These are phyloP conservation scores for Massariosphaeria phaeospora DNA, from an alignment of 495 filamentous ascomycete species.

Conservation along the genomic window DNA sequence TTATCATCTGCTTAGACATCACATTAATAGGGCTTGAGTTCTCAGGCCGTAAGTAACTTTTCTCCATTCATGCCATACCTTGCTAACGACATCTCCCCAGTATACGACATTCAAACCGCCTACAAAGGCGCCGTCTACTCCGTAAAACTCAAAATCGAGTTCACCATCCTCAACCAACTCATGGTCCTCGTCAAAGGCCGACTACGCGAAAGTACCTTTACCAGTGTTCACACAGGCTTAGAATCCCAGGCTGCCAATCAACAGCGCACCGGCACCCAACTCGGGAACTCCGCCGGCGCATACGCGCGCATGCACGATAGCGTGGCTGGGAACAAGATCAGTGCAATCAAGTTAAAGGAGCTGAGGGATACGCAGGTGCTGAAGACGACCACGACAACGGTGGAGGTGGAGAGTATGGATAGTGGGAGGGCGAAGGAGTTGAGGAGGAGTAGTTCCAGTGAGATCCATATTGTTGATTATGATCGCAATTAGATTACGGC, in stretches of 20 bases:
- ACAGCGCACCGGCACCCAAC: not conserved
- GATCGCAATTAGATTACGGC: not conserved
- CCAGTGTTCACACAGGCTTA: not conserved
- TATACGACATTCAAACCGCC: conserved; percentile 14
- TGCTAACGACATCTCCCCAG: not conserved
- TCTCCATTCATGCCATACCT: not conserved
- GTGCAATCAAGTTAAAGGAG: conserved; percentile 1
- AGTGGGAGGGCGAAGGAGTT: not conserved
- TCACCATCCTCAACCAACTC: conserved; percentile 26
- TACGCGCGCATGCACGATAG: conserved; percentile 9
- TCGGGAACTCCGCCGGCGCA: conserved; percentile 9
- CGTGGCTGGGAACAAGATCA: not conserved
- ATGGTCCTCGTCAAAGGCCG: conserved; percentile 11
- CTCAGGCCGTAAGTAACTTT: not conserved
- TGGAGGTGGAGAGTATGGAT: conserved; percentile 2
- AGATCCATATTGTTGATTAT: conserved; percentile 8
- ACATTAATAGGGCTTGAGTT: conserved; percentile 21
- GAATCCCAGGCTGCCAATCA: not conserved
- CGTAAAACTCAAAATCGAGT: conserved; percentile 31
- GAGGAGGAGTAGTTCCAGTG: conserved; percentile 4
- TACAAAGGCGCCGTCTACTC: conserved; percentile 26
- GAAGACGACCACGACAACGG: conserved; percentile 13
- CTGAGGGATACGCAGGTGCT: conserved; percentile 7
- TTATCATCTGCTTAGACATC: conserved; percentile 27
- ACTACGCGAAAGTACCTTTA: not conserved